phyloP scores from a whole-genome alignment of 202 grass and related monocot species.

The Digitaria exilis region DNA sequence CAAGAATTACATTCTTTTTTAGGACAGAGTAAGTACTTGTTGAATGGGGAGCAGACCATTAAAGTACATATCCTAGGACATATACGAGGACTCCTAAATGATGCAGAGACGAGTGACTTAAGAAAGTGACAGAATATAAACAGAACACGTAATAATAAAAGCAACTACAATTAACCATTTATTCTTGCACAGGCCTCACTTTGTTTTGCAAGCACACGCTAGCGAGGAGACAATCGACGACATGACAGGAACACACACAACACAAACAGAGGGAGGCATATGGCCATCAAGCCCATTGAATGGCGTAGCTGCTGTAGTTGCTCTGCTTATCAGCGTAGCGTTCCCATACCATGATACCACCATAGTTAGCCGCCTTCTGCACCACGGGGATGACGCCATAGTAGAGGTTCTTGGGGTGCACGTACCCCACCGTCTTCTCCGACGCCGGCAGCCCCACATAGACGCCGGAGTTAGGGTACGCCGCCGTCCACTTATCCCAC shows the following conservation, averaged over 20 bases:
- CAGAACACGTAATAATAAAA: not conserved
- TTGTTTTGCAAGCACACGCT: not conserved
- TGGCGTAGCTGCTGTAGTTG: constrained; percentile 43
- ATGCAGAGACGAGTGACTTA: no score
- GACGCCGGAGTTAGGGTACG: not conserved
- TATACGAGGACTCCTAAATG: no score
- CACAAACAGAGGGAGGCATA: not conserved
- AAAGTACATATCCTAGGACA: no score
- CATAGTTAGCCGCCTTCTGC: constrained; percentile 37
- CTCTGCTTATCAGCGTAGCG: not conserved
- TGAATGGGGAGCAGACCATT: no score
- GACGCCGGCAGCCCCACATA: constrained; percentile 42
- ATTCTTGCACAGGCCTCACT: not conserved
- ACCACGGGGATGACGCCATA: constrained; percentile 47
- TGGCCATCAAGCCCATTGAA: constrained; percentile 15
- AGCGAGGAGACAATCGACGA: not conserved
- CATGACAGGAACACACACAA: not conserved
- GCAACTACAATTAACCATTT: not conserved
- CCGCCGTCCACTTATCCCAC: constrained; percentile 36
- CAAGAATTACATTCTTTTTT: no score
- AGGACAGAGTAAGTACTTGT: no score
- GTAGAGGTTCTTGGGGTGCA: constrained; percentile 43
- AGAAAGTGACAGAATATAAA: no score
- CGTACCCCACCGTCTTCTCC: constrained; percentile 23
- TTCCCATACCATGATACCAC: constrained; percentile 25